Percentiles rank a stretch among this genome's conserved stretches.
Conservation (phyloP, 2,329 filamentous ascomycete species). For the Sclerotinia nivalis region DNA sequence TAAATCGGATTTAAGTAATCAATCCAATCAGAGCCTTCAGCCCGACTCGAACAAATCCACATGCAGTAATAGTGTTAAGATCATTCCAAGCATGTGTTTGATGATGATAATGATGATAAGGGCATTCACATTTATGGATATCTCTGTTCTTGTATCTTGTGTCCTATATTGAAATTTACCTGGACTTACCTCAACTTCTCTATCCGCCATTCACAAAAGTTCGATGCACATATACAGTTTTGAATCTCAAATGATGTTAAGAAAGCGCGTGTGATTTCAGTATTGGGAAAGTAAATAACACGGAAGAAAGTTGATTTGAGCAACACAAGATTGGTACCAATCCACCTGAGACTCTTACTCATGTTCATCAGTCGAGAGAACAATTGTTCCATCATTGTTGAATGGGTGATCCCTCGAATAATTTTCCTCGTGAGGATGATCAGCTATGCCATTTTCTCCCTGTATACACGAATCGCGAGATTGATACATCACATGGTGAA, state of each 20-base stretch:
- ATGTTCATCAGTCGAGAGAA: conserved; percentile 1
- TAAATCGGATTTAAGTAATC: not conserved
- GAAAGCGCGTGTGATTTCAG: not conserved
- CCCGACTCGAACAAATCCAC: not conserved
- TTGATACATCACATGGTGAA: conserved; percentile 3
- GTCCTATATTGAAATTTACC: not conserved
- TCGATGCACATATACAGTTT: not conserved
- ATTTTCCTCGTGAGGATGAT: conserved; percentile 5
- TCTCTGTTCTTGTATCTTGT: not conserved
- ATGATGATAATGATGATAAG: not conserved
- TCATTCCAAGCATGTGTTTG: not conserved
- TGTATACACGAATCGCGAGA: conserved; percentile 6
- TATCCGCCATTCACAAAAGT: not conserved
- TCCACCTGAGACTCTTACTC: not conserved
- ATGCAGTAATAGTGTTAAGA: not conserved
- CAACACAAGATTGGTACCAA: not conserved
- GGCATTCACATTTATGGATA: not conserved
- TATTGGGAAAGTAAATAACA: not conserved
- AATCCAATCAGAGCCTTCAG: not conserved
- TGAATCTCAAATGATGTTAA: not conserved
- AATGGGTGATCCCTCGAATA: conserved; percentile 19
- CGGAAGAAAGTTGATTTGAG: not conserved
- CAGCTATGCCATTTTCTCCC: conserved; percentile 21
- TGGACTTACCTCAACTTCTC: not conserved
- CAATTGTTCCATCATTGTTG: conserved; percentile 8